phyloP scores from a whole-genome alignment of 1,284 basidiomycete genomes.

The Paramarasmius palmivorus region DNA sequence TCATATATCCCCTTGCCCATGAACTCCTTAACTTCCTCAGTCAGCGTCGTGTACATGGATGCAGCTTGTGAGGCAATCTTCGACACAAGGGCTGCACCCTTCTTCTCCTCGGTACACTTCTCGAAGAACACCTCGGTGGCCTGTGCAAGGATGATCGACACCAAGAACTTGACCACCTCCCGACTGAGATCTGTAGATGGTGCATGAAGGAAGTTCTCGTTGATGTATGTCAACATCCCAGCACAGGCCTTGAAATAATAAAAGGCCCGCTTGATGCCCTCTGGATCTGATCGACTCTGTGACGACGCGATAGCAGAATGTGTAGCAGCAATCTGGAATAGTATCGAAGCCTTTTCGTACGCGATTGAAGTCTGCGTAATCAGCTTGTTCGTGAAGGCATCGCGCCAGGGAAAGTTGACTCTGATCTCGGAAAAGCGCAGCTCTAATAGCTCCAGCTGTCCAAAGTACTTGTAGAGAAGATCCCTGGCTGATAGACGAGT shows the following conservation, averaged over 20 bases:
- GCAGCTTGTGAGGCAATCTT: slow-evolving; percentile 89
- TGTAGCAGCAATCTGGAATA: slow-evolving; percentile 95
- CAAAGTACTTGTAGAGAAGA: slow-evolving; percentile 98
- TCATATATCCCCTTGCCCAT: slow-evolving; percentile 95
- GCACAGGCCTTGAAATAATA: slow-evolving; percentile 91
- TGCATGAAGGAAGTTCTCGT: slow-evolving; percentile 98
- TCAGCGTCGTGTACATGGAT: slow-evolving; percentile 75
- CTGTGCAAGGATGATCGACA: slow-evolving; percentile 86
- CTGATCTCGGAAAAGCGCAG: slow-evolving; percentile 95
- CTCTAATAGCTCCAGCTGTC: slow-evolving; percentile 96
- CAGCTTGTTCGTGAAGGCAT: slow-evolving; percentile 93
- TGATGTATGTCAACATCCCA: slow-evolving; percentile 98
- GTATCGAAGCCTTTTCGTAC: slow-evolving; percentile 96
- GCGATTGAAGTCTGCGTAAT: slow-evolving; percentile 96
- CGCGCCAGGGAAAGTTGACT: slow-evolving; percentile 95
- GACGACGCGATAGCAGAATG: slow-evolving; percentile 88
- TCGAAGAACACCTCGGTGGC: slow-evolving; percentile 97
- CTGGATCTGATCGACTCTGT: slow-evolving; percentile 84
- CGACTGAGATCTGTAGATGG: slow-evolving; percentile 96
- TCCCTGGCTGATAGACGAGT: slow-evolving; percentile 64
- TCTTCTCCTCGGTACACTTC: slow-evolving; percentile 91
- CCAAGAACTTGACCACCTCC: slow-evolving; percentile 92
- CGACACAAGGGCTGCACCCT: slow-evolving; percentile 75
- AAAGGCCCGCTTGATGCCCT: slow-evolving; percentile 95
- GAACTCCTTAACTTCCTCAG: slow-evolving; percentile 94